Evolutionary conservation across 2,329 filamentous ascomycete genomes (phyloP).

Genomic region (Teratosphaeria nubilosa): DNA sequence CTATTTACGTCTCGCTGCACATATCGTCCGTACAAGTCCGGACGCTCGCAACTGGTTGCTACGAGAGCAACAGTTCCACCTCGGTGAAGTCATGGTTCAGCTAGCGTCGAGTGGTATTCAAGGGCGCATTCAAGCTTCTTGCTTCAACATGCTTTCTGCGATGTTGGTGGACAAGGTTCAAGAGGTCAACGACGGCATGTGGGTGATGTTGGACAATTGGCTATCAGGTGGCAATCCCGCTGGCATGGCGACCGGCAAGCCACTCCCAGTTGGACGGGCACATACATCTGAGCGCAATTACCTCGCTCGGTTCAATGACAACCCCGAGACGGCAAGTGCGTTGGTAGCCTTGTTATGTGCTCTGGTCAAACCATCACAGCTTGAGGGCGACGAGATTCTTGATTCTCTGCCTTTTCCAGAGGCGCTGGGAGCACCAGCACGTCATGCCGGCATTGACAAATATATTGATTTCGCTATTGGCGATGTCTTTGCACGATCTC

Average conservation of each 20-base stretch:
- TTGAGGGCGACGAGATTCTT: slow-evolving; percentile 49
- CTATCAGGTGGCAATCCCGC: slow-evolving; percentile 45
- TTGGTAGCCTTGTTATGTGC: slow-evolving; percentile 69
- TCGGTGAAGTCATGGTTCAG: slow-evolving; percentile 66
- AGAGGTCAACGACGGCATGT: slow-evolving; percentile 61
- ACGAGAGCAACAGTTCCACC: slow-evolving; percentile 53
- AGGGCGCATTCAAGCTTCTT: slow-evolving; percentile 67
- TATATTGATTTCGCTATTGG: slow-evolving; percentile 89
- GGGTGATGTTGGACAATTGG: slow-evolving; percentile 72
- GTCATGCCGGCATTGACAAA: slow-evolving; percentile 77
- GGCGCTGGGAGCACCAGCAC: slow-evolving; percentile 63
- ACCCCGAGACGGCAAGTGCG: slow-evolving; percentile 47
- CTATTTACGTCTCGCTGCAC: slow-evolving; percentile 78
- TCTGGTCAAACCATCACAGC: slow-evolving; percentile 57
- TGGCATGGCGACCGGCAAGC: slow-evolving; percentile 6
- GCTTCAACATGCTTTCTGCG: slow-evolving; percentile 67
- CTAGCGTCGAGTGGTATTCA: slow-evolving; percentile 70
- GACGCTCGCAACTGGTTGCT: slow-evolving; percentile 65
- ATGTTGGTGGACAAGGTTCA: slow-evolving; percentile 65
- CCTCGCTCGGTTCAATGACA: slow-evolving; percentile 19
- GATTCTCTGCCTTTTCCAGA: slow-evolving; percentile 82
- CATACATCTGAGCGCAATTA: slow-evolving; percentile 20
- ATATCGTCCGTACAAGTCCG: slow-evolving; percentile 66
- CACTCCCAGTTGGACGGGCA: slow-evolving; percentile 8
- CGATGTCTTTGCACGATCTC: slow-evolving; percentile 51